Evolutionary conservation across 2,329 filamentous ascomycete species (phyloP).

Genomic region (Neofusicoccum laricinum): DNA sequence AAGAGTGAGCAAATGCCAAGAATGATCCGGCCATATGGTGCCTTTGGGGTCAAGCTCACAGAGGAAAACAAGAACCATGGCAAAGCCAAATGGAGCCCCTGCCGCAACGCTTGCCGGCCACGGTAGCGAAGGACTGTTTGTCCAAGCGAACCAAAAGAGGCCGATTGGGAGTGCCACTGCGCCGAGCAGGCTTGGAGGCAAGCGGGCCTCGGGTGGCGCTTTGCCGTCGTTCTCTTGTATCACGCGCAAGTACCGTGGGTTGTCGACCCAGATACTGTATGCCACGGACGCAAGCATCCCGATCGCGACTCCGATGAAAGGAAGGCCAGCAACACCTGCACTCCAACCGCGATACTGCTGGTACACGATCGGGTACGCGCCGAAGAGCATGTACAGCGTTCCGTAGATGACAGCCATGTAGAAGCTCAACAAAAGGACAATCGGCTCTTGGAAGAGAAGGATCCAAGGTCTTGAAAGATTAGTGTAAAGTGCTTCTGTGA

Average conservation of each 20-base stretch:
- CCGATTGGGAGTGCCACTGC: constrained; percentile 73
- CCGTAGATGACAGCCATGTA: constrained; percentile 63
- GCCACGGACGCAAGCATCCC: constrained; percentile 61
- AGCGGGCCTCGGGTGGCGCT: constrained; percentile 65
- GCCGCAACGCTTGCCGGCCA: constrained; percentile 55
- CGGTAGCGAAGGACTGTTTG: constrained; percentile 56
- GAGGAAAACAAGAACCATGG: constrained; percentile 65
- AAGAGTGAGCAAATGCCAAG: not conserved
- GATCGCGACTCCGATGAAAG: constrained; percentile 67
- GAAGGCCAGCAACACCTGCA: constrained; percentile 34
- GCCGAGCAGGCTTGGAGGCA: constrained; percentile 81
- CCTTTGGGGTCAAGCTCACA: not conserved
- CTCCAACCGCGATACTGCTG: constrained; percentile 43
- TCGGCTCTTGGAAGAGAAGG: constrained; percentile 68
- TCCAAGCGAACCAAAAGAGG: constrained; percentile 77
- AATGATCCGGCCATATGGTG: too few relatives aligned
- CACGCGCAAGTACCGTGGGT: constrained; percentile 35
- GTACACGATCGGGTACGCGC: constrained; percentile 59
- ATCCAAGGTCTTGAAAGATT: constrained; percentile 64
- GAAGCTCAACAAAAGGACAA: constrained; percentile 61
- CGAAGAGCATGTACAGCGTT: constrained; percentile 50
- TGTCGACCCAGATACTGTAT: constrained; percentile 43
- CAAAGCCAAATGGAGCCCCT: constrained; percentile 54
- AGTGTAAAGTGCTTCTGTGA: constrained; percentile 52
- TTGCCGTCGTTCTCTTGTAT: constrained; percentile 50